A percentile compares a stretch with the other conserved stretches of the same genome.
Evolutionary conservation across 139 green algal genomes (phyloP).

Genomic region (Haematococcus lacustris): DNA sequence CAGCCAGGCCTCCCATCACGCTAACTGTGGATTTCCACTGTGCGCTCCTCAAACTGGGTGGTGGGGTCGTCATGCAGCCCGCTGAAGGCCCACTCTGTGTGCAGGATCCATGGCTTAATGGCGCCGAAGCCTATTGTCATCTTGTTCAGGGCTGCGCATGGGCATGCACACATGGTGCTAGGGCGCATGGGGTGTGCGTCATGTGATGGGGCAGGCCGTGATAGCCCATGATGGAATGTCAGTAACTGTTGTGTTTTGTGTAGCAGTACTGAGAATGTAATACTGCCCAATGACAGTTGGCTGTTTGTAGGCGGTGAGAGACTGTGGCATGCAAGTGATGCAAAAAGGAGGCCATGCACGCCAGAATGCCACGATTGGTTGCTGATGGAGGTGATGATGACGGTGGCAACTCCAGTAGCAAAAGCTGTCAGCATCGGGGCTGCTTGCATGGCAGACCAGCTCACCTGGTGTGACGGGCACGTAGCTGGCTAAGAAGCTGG

Average conservation of each 20-base stretch:
- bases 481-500: conserved; percentile 34
- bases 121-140: conserved; percentile 38
- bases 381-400: too few species aligned
- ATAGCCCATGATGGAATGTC: neutral
- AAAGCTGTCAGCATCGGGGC: neutral
- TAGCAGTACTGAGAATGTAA: neutral
- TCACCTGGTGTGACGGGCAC: conserved; percentile 19
- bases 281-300: neutral
- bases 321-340: too few species aligned
- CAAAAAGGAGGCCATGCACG: too few species aligned
- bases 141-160: conserved; percentile 11
- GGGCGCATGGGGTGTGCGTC: neutral
- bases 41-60: conserved; percentile 25
- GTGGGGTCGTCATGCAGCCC: conserved; percentile 29
- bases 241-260: neutral
- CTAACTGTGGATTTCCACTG: conserved; percentile 24
- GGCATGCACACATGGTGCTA: too few species aligned
- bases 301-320: too few species aligned
- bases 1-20: too few species aligned
- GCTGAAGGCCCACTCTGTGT: conserved; percentile 23
- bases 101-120: conserved; percentile 38
- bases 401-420: too few species aligned
- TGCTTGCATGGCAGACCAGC: too few species aligned
- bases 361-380: too few species aligned
- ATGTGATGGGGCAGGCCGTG: neutral